phyloP scores from a whole-genome alignment of 805 yeast genomes.

The Wickerhamiella lipophila region DNA sequence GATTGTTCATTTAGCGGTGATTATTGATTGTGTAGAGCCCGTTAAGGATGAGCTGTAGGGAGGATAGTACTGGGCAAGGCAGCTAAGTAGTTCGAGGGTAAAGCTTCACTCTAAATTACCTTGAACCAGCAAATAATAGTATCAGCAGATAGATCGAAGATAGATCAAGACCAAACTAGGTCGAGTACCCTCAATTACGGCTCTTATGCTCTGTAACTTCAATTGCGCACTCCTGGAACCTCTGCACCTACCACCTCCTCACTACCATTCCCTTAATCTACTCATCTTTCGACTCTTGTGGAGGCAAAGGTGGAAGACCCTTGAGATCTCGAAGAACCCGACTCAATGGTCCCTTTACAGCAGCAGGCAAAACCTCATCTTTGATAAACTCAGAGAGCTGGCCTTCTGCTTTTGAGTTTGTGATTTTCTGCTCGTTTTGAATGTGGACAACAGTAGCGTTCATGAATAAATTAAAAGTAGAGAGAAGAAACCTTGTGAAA shows the following conservation, averaged over 20 bases:
- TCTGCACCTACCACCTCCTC: neutral
- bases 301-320: constrained; percentile 54
- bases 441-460: constrained; percentile 20
- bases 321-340: constrained; percentile 67
- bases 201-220: too few relatives aligned
- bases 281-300: constrained; percentile 2
- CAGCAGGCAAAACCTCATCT: constrained; percentile 29
- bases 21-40: constrained; percentile 15
- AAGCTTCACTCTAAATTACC: too few relatives aligned
- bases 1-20: constrained; percentile 20
- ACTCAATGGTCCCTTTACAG: constrained; percentile 47
- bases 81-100: too few relatives aligned
- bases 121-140: too few relatives aligned
- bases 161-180: neutral
- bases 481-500: neutral
- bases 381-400: constrained; percentile 24
- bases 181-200: too few relatives aligned
- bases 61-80: too few relatives aligned
- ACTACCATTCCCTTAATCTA: neutral
- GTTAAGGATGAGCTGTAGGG: constrained; percentile 12
- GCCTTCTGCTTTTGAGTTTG: constrained; percentile 22
- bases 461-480: neutral
- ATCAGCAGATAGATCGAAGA: too few relatives aligned
- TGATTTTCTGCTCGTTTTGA: constrained; percentile 14
- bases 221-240: too few relatives aligned